These are phyloP conservation scores for Exophiala sp. DNA, from an alignment of 2,329 filamentous ascomycete genomes.

Conservation along the genomic window DNA sequence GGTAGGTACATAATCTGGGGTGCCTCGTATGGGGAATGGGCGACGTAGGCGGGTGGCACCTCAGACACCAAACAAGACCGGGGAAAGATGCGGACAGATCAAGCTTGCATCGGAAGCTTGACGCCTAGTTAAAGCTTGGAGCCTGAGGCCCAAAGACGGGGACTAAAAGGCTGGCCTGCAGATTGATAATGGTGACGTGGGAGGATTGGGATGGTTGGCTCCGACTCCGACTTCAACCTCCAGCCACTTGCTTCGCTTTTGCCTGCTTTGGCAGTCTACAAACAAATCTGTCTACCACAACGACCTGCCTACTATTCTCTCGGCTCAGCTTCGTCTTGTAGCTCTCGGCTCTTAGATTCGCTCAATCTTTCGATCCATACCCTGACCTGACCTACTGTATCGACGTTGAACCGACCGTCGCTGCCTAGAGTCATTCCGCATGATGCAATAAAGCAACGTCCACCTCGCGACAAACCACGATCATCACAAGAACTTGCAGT, in stretches of 20 bases:
- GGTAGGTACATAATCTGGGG: too few species aligned
- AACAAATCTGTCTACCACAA: constrained; percentile 1
- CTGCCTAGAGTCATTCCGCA: background rate
- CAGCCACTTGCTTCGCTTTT: constrained; percentile 3
- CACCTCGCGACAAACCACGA: background rate
- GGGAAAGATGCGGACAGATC: too few species aligned
- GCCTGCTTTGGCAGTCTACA: constrained; percentile 9
- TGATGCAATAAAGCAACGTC: background rate
- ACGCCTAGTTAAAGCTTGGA: too few species aligned
- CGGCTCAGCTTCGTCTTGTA: background rate
- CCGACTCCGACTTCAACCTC: too few species aligned
- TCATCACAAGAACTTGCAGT: background rate
- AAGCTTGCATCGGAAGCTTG: too few species aligned
- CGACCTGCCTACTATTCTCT: background rate
- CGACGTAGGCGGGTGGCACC: too few species aligned
- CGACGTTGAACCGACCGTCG: background rate
- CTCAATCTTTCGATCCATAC: background rate
- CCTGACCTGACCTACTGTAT: background rate
- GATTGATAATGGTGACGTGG: constrained; percentile 7
- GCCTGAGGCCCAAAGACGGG: too few species aligned
- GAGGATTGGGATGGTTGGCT: too few species aligned
- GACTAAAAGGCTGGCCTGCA: too few species aligned
- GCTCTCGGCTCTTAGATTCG: background rate
- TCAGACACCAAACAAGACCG: too few species aligned
- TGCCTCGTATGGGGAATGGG: too few species aligned